These are phyloP conservation scores for Pleurotus cornucopiae DNA, from an alignment of 768 basidiomycete genomes.

Conservation along the genomic window DNA sequence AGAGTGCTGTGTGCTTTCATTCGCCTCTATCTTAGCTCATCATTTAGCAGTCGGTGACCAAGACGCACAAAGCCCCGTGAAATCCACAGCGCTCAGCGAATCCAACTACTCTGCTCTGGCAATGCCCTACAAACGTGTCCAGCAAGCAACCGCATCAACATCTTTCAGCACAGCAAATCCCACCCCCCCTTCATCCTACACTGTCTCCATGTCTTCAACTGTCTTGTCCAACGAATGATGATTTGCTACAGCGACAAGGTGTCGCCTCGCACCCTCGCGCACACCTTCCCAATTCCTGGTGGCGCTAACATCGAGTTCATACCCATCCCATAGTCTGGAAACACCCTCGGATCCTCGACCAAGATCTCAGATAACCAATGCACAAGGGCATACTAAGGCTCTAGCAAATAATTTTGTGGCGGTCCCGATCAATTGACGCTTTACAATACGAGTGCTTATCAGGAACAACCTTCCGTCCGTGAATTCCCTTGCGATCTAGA, in stretches of 20 bases:
- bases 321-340: background rate
- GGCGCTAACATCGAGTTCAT: background rate
- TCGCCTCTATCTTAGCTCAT: background rate
- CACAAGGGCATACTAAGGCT: background rate
- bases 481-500: too few relatives aligned
- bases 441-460: background rate
- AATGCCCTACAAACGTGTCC: background rate
- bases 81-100: background rate
- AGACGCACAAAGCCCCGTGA: background rate
- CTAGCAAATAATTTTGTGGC: background rate
- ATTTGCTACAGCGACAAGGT: background rate
- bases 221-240: background rate
- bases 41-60: background rate
- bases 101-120: background rate
- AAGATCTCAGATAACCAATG: background rate
- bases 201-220: background rate
- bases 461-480: too few relatives aligned
- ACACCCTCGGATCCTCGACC: background rate
- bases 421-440: background rate
- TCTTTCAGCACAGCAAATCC: background rate
- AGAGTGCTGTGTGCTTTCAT: constrained; percentile 24
- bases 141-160: background rate
- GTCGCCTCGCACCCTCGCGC: background rate
- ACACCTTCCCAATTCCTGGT: background rate
- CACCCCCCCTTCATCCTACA: background rate